Evolutionary conservation across 2,329 filamentous ascomycete genomes (phyloP), one percentile per base, ranked within the genome.

Genomic region (Orbilia oligospora): DNA sequence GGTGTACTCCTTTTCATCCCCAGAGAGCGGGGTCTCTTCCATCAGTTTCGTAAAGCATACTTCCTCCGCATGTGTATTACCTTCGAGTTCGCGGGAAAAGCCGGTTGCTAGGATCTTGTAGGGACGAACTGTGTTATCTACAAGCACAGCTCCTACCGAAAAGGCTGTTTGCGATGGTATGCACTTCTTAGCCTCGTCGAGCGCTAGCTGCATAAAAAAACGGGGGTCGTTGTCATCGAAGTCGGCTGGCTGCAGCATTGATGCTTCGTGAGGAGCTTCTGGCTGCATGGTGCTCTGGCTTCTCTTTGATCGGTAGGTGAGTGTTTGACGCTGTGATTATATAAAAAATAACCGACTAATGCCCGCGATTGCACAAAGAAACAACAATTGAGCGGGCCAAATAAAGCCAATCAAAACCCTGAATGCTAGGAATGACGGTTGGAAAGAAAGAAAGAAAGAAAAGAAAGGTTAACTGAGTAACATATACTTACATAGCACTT

Each of bases 21-120:
- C n/a, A 38, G 63, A 30, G 72, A 64, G 20, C 46, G 24, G 14
- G 58, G 56, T 20, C 77, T 44, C 80, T 73, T 18, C 84, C 84
- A 5, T 84, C 80, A 91, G 88, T 84, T 99, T 98, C 61, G 91
- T 85, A 71, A 99, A 88, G 83, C 93, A 97, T 84, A 92, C 95
- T 85, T 99, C 94, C 84, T 99, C 96, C 2, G 96, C 96, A 83
- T 99, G 96, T 0, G 96, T 98, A 85, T 99, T 99, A 49, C 95
- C 96, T 0, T 90, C 88, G 3, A 94, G 89, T 84, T 99, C 95
- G 75, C 97, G 88, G 0, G 96, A 97, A 86, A 95, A 98, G 69
- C 96, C 95, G 0, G 93, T 92, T 0, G 92, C 89, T 30, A 97
- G 87, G 73, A 97, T 86, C 27, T 85, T 71, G 10, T 51, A 14